Base-by-base conservation (phyloP, 768 basidiomycete genomes). In the Tricholoma furcatifolium region DNA sequence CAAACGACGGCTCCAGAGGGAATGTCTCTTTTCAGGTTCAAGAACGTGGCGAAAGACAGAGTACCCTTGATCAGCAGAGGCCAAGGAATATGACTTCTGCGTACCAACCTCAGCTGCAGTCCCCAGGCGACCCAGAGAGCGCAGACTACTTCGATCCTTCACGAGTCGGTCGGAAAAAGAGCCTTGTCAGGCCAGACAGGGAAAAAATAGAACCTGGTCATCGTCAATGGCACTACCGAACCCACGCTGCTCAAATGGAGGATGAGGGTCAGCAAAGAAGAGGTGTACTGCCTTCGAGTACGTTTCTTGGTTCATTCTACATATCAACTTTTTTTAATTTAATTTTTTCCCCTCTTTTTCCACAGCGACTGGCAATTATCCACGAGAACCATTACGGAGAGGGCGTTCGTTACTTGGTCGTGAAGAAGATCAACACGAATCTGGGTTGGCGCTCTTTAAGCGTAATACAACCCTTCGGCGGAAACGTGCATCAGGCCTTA, bases 151-250 rank as follows among this genome's bases (percentile, higher is more conserved):
- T 69, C 36, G 82, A 83, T 59, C 74, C 77, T 2, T 69, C 74
- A 14, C 74, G 76, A 53, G 80, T 91, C 6, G 72, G 76, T 53
- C 74, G 97, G 65, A 98, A 97, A 79, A 95, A 94, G 78, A 91
- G 87, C 66, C 79, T 99, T 15, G 91, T 98, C 48, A 76, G 80
- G 51, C 96, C 96, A 4, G 96, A 99, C 70, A 77, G 96, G 52
- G 95, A 97, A 75, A 93, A 95, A 77, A 91, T 98, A 60, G 94
- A 98, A 63, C 93, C 94, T 9, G 84, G 85, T 38, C 93, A 98
- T 75, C 82, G 93, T 45, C 86, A 94, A 62, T 98, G 88, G 87
- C 89, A 98, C 71, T 98, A 98, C 71, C 84, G 91, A 49, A 84
- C 79, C 52, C 93, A 91, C 70, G 91, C 91, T 17, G 87, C 88